Base-by-base conservation (phyloP, 139 green algal genomes). In the Nannochloris sp. region DNA sequence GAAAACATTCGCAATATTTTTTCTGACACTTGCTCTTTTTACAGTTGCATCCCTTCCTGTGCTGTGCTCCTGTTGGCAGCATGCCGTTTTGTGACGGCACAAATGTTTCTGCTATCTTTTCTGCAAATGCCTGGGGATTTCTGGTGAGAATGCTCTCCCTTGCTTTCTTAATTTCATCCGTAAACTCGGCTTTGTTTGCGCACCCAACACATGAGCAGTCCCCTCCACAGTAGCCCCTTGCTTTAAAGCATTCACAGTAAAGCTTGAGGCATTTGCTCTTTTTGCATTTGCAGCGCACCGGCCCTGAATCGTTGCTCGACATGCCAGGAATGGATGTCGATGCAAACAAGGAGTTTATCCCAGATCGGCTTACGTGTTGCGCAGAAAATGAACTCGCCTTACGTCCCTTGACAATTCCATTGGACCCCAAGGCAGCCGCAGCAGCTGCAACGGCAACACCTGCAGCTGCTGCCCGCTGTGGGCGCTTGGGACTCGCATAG, bases 1-100 rank as follows among this genome's bases (percentile, higher is more conserved):
- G 75, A 75, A 87, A 98, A 84, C 92, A 98, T 78, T 98, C 92
- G 76, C 92, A 98, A 79, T 98, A 98, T 83, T 96, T 97, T 60
- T 97, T 97, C 31, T 87, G 80, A 83, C 92, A 98, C 60, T 85
- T 71, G 43, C 74, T 87, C 55, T 84, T 87, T 62, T 83, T 85
- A 83, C 60, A 66, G 43, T 55, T 58, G 11, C 48, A 55, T 15
- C 60, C 60, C 49, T 88, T 87, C 4, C 78, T 81, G 60, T 83
- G 79, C 76, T 96, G 88, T 43, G 70, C 62, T 18, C 23, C 34
- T 51, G 18, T 44, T 11, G 14, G 10, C 0, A 66, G 12, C n/a
- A 53, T 21, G n/a, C 46, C 46, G 2, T 19, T 53, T 21, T 53
- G 46, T 53, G 46, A 53, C 11, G 46, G 46, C 5, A 53, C 2